Evolutionary conservation across 1,284 basidiomycete species (phyloP).

Genomic region (Cutaneotrichosporon sp.): DNA sequence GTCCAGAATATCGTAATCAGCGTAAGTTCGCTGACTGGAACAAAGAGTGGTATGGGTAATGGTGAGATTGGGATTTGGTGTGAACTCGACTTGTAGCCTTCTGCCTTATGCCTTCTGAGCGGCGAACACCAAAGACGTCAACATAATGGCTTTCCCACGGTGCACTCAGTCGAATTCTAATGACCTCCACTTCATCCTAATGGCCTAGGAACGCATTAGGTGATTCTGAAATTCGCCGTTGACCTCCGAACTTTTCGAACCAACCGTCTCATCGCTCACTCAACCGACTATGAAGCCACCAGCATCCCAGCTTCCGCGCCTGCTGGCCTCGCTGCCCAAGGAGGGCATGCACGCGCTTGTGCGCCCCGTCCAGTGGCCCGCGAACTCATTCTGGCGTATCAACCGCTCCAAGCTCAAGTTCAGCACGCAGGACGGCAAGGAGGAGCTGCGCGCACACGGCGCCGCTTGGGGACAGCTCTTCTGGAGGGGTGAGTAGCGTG

Average conservation of each 20-base stretch:
- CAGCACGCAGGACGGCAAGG: conserved; percentile 15
- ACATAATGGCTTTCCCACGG: conserved; percentile 4
- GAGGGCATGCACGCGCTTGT: conserved; percentile 33
- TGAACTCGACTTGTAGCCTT: not conserved
- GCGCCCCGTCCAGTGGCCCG: conserved; percentile 30
- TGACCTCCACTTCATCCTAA: conserved; percentile 3
- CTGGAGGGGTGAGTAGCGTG: conserved; percentile 34
- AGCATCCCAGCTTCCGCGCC: conserved; percentile 30
- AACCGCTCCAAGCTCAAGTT: conserved; percentile 38
- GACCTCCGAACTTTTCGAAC: conserved; percentile 12
- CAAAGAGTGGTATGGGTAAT: not conserved
- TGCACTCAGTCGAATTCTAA: not conserved
- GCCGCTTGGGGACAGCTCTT: conserved; percentile 41
- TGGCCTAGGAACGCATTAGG: not conserved
- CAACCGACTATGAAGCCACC: conserved; percentile 16
- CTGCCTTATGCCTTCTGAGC: not conserved
- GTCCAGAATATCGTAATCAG: not conserved
- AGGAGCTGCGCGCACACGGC: conserved; percentile 27
- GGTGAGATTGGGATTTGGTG: not conserved
- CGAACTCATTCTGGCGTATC: conserved; percentile 40
- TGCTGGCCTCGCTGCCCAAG: conserved; percentile 38
- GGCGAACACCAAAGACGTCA: not conserved
- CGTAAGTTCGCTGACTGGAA: not conserved
- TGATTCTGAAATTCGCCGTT: not conserved
- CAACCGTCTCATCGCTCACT: not conserved